Percentiles rank a stretch among this genome's conserved stretches.
These are phyloP conservation scores for Cochlearia excelsa DNA, from an alignment of 345 rosid species.

Conservation along the genomic window DNA sequence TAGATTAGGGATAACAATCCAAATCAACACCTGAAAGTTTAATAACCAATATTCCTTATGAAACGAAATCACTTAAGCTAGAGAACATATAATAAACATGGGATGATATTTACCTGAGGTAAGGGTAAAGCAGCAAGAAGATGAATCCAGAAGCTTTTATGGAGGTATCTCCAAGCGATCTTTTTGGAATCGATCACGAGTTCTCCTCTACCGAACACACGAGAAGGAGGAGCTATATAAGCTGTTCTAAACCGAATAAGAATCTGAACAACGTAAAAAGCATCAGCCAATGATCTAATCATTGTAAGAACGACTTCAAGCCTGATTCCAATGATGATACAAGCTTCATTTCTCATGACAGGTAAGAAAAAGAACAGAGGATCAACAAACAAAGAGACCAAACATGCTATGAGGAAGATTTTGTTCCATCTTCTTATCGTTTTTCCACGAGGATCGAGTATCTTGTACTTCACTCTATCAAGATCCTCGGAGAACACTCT, in stretches of 20 bases:
- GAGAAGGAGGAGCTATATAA: conserved; percentile 82
- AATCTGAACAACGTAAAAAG: conserved; percentile 67
- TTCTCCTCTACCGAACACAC: conserved; percentile 89
- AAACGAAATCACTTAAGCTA: neutral
- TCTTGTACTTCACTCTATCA: conserved; percentile 53
- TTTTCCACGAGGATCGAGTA: conserved; percentile 76
- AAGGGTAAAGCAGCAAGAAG: conserved; percentile 79
- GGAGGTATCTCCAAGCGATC: conserved; percentile 60
- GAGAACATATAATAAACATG: neutral
- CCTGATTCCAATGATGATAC: conserved; percentile 55
- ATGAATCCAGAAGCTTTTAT: conserved; percentile 63
- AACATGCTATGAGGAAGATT: conserved; percentile 63
- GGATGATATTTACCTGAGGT: conserved; percentile 58
- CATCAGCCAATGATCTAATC: conserved; percentile 66
- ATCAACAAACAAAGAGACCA: conserved; percentile 76
- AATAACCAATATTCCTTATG: neutral
- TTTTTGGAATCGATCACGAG: conserved; percentile 64
- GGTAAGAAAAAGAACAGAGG: conserved; percentile 82
- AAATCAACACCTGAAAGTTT: conserved; percentile 64
- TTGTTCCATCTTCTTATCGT: conserved; percentile 62
- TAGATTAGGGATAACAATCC: conserved; percentile 72
- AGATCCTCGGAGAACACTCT: conserved; percentile 79
- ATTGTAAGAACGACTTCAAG: conserved; percentile 62
- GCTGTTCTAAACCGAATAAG: conserved; percentile 69
- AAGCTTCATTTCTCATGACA: conserved; percentile 42